phyloP scores from a whole-genome alignment of 2,329 filamentous ascomycete genomes.

The Dactylonectria macrodidyma region DNA sequence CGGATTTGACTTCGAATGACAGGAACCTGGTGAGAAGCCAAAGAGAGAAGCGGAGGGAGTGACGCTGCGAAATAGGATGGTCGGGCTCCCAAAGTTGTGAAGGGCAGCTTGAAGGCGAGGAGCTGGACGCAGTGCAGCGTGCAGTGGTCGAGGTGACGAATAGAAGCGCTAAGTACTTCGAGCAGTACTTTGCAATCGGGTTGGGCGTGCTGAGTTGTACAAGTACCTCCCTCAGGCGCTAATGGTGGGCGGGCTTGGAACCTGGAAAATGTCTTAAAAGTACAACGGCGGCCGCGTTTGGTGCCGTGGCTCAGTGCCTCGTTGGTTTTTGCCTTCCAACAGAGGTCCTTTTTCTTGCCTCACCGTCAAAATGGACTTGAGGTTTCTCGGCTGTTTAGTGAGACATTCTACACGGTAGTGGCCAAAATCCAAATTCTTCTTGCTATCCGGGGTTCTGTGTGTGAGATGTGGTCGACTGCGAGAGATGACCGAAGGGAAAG shows the following conservation, averaged over 20 bases:
- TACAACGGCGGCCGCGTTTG: slow-evolving; percentile 41
- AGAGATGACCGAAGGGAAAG: slow-evolving; percentile 5
- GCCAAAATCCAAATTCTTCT: neutral
- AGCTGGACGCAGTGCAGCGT: slow-evolving; percentile 11
- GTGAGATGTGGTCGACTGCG: neutral
- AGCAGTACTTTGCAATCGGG: neutral
- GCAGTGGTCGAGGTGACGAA: slow-evolving; percentile 14
- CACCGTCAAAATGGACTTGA: neutral
- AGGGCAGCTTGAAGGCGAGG: slow-evolving; percentile 22
- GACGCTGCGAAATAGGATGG: slow-evolving; percentile 4
- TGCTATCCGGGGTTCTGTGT: slow-evolving; percentile 1
- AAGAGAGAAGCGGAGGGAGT: slow-evolving; percentile 7
- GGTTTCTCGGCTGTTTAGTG: neutral
- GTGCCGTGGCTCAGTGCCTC: slow-evolving; percentile 46
- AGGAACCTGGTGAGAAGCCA: slow-evolving; percentile 14
- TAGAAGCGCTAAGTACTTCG: slow-evolving; percentile 7
- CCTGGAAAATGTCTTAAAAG: slow-evolving; percentile 3
- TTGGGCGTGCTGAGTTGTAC: neutral
- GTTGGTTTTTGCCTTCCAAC: slow-evolving; percentile 2
- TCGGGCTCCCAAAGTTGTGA: slow-evolving; percentile 5
- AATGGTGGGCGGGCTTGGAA: neutral
- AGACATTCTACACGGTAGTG: neutral
- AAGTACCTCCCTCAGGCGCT: slow-evolving; percentile 17
- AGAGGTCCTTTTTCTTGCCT: neutral
- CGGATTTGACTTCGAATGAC: slow-evolving; percentile 21